phyloP scores from a whole-genome alignment of 345 rosid genomes.

The Xanthoceras sorbifolium region DNA sequence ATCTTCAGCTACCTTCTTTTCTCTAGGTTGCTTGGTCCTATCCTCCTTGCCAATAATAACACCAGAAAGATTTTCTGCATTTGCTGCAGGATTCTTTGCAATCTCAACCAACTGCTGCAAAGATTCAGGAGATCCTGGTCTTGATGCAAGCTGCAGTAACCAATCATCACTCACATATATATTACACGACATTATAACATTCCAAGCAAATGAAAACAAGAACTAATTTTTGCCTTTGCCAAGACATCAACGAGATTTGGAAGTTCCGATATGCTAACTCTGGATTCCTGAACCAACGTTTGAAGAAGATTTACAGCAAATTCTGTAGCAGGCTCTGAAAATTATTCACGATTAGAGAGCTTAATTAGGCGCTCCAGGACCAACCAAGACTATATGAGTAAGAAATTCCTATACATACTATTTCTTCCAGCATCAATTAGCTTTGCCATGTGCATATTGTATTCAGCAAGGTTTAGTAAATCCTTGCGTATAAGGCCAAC shows the following conservation, averaged over 20 bases:
- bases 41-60: slow-evolving; percentile 2
- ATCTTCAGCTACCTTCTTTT: slow-evolving; percentile 26
- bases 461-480: slow-evolving; percentile 42
- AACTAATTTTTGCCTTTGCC: slow-evolving; percentile 28
- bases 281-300: slow-evolving; percentile 35
- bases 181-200: background rate
- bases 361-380: background rate
- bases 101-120: slow-evolving; percentile 42
- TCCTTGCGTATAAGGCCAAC: slow-evolving; percentile 38
- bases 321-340: slow-evolving; percentile 38
- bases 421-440: slow-evolving; percentile 44
- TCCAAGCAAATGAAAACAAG: background rate
- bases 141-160: slow-evolving; percentile 30
- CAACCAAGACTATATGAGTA: background rate
- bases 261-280: slow-evolving; percentile 36
- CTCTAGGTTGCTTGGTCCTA: slow-evolving; percentile 18
- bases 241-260: slow-evolving; percentile 39
- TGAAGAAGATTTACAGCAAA: slow-evolving; percentile 39
- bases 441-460: slow-evolving; percentile 40
- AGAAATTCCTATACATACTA: slow-evolving; percentile 27
- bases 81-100: slow-evolving; percentile 35
- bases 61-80: slow-evolving; percentile 15
- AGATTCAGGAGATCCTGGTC: slow-evolving; percentile 35
- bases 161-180: background rate
- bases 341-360: background rate